Conservation (phyloP, 108 stramenopile genomes). For the Pseudonitzschia multistriata region DNA sequence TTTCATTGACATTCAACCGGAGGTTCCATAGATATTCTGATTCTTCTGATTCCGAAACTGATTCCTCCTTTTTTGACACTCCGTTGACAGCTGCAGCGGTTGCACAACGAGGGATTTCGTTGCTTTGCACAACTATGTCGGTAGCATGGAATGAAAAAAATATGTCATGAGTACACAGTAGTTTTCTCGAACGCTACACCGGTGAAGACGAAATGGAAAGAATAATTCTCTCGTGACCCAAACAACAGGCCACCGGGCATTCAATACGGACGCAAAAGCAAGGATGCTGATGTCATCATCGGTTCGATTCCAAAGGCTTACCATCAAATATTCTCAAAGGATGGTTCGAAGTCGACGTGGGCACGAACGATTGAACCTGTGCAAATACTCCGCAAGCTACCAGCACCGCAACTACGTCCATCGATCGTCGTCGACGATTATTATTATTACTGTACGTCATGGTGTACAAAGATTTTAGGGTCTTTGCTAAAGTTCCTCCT, state of each 20-base stretch:
- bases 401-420: background rate
- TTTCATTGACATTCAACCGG: slow-evolving; percentile 82
- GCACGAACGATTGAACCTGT: slow-evolving; percentile 8
- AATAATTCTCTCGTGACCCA: too few relatives aligned
- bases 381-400: background rate
- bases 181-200: too few relatives aligned
- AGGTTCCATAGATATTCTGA: slow-evolving; percentile 45
- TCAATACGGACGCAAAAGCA: too few relatives aligned
- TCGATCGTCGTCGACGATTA: background rate
- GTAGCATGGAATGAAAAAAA: too few relatives aligned
- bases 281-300: too few relatives aligned
- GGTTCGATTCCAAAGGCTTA: too few relatives aligned
- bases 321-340: background rate
- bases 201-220: too few relatives aligned
- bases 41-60: slow-evolving; percentile 17
- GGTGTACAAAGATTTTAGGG: background rate
- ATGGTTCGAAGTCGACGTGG: background rate
- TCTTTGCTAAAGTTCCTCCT: background rate
- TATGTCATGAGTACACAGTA: too few relatives aligned
- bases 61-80: slow-evolving; percentile 18
- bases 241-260: too few relatives aligned
- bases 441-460: background rate
- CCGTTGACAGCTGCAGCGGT: slow-evolving; percentile 31
- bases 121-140: background rate
- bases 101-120: background rate